A percentile compares a stretch with the other conserved stretches of the same genome.
These are phyloP conservation scores for Moricandia arvensis DNA, from an alignment of 345 rosid species.

Conservation along the genomic window DNA sequence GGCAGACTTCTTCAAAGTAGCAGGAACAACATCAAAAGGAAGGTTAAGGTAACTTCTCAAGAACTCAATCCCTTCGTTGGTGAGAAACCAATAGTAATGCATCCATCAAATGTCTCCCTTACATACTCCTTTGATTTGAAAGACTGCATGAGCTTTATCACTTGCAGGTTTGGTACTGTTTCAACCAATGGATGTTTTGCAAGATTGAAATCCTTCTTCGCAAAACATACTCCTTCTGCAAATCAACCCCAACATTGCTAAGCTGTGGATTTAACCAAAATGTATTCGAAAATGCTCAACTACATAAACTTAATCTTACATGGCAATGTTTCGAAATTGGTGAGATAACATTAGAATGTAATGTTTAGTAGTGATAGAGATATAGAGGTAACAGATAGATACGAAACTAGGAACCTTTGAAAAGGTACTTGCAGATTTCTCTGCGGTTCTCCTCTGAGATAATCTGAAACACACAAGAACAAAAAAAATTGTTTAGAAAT, in stretches of 20 bases:
- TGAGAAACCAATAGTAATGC: conserved; percentile 73
- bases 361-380: too few species aligned
- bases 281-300: background rate
- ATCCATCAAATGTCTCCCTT: conserved; percentile 69
- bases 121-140: conserved; percentile 77
- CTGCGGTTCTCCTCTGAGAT: conserved; percentile 42
- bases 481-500: background rate
- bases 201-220: conserved; percentile 75
- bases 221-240: conserved; percentile 77
- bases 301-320: background rate
- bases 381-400: too few species aligned
- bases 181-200: conserved; percentile 74
- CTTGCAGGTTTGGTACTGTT: conserved; percentile 68
- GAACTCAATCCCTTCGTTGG: conserved; percentile 67
- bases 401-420: conserved; percentile 47
- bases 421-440: conserved; percentile 57
- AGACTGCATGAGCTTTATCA: conserved; percentile 81
- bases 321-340: background rate
- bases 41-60: conserved; percentile 67
- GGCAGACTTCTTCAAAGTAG: conserved; percentile 69
- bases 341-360: background rate
- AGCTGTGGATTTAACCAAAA: too few species aligned
- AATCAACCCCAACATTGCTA: too few species aligned
- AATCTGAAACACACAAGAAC: conserved; percentile 18
- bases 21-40: conserved; percentile 76